Conservation (phyloP, 257 asterid species). For the Knoxia roxburghii region DNA sequence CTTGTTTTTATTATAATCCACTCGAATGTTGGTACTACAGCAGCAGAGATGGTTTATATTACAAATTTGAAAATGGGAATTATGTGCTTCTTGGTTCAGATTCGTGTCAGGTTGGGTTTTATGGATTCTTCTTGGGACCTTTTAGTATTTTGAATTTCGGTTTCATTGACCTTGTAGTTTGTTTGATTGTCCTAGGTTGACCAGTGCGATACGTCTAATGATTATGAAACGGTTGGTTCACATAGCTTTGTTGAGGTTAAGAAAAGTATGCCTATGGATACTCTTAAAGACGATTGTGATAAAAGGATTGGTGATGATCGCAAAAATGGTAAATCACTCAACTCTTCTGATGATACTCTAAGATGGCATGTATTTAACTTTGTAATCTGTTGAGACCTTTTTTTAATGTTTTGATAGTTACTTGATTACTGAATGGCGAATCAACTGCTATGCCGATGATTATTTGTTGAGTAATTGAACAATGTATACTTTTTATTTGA, state of each 20-base stretch:
- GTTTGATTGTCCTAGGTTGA: conserved; percentile 19
- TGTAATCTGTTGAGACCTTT: background rate
- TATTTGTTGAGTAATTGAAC: background rate
- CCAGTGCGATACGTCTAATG: conserved; percentile 10
- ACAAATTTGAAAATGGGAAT: conserved; percentile 81
- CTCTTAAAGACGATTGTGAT: conserved; percentile 10
- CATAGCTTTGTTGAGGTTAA: conserved; percentile 9
- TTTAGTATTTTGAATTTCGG: background rate
- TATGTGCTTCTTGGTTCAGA: conserved; percentile 61
- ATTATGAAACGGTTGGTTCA: conserved; percentile 11
- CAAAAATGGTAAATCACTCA: conserved; percentile 35
- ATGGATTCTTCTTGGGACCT: background rate
- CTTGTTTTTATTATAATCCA: conserved; percentile 91
- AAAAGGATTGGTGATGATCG: conserved; percentile 31
- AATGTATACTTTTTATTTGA: background rate
- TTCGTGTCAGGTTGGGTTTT: conserved; percentile 36
- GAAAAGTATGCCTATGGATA: background rate
- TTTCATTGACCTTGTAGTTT: background rate
- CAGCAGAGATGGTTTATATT: conserved; percentile 72
- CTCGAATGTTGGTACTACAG: conserved; percentile 86
- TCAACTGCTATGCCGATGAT: background rate
- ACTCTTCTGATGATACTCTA: background rate
- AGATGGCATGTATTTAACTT: background rate
- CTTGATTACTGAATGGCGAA: background rate
- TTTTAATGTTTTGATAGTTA: background rate